Evolutionary conservation across 805 yeast genomes (phyloP), one percentile per base, ranked within the genome.

Genomic region (Spathaspora arborariae): DNA sequence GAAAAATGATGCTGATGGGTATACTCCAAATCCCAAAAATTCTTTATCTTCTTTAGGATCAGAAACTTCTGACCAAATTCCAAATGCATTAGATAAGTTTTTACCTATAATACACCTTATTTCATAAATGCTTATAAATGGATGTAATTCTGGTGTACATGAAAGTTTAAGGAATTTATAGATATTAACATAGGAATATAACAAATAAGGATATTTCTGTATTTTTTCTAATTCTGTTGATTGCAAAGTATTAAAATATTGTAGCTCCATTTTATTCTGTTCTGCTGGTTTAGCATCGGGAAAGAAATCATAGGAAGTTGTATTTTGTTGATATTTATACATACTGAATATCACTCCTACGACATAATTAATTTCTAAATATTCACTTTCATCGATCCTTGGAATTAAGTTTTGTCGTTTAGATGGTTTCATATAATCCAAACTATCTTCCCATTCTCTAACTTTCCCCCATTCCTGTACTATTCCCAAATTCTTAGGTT

Each of bases 61-160:
- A 2, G 64, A 48, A 9, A 52, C 48, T 8, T 58, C 60, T 42
- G 82, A 79, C 85, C 88, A 81, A 19, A 82, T 79, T 1, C 88
- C 88, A 60, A 83, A 83, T 0, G 88, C 83, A 56, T 83, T 83
- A 13, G 85, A 83, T 42, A 81, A 75, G 52, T 82, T 84, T 35
- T 75, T 65, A 2, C 88, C 88, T 42, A 79, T 64, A 2, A 79
- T 72, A 13, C 64, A 62, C 40, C 86, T 65, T 15, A 82, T 60
- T 4, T 50, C 50, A 2, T 60, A 60, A 1, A 75, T 59, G 3
- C 74, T 69, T 11, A 82, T 57, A 13, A 57, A 51, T 1, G 57
- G 60, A 33, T 67, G 70, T 22, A 74, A 53, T 16, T 51, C 50
- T 1, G 57, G 55, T 0, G 77, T 76, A 10, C 75, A 56, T 6